Evolutionary conservation across 805 yeast species (phyloP).

Genomic region (Pichia membranifaciens): DNA sequence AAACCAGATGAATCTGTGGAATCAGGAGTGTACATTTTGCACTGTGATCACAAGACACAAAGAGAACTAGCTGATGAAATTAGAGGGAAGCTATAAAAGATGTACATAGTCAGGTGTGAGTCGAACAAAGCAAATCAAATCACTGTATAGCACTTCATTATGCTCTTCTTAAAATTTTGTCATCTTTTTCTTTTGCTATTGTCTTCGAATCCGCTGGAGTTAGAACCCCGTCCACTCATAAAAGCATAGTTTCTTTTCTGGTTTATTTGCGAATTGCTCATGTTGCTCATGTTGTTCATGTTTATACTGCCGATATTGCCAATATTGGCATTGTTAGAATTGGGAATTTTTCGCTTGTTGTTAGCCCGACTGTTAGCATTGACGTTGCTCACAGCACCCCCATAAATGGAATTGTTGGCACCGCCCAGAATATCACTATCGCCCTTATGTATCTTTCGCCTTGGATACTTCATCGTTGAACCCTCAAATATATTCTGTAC

Average conservation of each 20-base stretch:
- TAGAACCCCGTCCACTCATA: conserved; percentile 9
- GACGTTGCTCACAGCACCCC: neutral
- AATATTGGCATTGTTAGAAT: neutral
- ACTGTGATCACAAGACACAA: conserved; percentile 20
- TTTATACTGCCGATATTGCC: neutral
- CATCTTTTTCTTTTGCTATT: conserved; percentile 5
- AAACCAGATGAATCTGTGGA: conserved; percentile 40
- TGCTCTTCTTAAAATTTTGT: no score
- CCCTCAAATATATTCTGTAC: conserved; percentile 71
- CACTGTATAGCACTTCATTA: no score
- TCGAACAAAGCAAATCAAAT: no score
- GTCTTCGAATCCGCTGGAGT: conserved; percentile 6
- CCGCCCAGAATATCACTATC: conserved; percentile 64
- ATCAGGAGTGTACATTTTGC: conserved; percentile 14
- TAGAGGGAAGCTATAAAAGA: neutral
- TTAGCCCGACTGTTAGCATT: neutral
- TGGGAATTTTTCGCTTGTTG: neutral
- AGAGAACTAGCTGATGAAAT: conserved; percentile 14
- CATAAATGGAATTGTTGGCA: conserved; percentile 19
- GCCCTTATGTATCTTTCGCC: conserved; percentile 78
- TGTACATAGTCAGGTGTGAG: no score
- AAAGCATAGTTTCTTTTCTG: conserved; percentile 16
- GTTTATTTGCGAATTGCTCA: neutral
- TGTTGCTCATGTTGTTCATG: neutral
- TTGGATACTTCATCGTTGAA: conserved; percentile 69